phyloP scores from a whole-genome alignment of 2,329 filamentous ascomycete genomes.

The Monilinia fructigena region DNA sequence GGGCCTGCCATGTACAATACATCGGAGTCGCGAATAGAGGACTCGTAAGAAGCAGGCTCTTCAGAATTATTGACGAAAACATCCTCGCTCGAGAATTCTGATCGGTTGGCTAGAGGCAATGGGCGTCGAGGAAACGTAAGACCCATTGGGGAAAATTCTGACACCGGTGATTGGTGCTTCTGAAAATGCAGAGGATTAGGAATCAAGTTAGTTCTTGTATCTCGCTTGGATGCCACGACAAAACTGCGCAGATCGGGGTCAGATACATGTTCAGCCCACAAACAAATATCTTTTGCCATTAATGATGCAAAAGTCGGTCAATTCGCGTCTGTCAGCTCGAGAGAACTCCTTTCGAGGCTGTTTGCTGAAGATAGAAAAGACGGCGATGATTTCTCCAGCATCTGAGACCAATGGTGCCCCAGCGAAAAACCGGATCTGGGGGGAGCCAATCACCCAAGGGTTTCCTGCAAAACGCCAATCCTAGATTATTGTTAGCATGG shows the following conservation, averaged over 20 bases:
- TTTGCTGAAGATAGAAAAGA: conserved; percentile 39
- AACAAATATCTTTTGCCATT: conserved; percentile 27
- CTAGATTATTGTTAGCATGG: conserved; percentile 29
- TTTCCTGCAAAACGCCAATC: conserved; percentile 43
- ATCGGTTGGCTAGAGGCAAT: background rate
- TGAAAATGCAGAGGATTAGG: conserved; percentile 16
- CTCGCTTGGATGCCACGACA: conserved; percentile 24
- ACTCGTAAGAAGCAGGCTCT: background rate
- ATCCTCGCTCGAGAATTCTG: background rate
- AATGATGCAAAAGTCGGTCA: conserved; percentile 37
- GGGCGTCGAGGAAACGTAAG: background rate
- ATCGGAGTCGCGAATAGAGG: conserved; percentile 14
- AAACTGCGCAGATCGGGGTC: conserved; percentile 23
- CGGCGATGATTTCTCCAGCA: conserved; percentile 38
- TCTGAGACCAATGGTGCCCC: conserved; percentile 41
- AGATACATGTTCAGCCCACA: conserved; percentile 18
- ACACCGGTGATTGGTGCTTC: background rate
- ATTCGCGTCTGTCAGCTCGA: conserved; percentile 32
- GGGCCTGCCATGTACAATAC: conserved; percentile 16
- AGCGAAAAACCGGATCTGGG: conserved; percentile 42
- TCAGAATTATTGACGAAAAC: background rate
- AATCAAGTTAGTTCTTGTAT: conserved; percentile 23
- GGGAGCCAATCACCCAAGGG: conserved; percentile 36
- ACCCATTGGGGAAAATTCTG: background rate
- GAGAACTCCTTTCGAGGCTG: conserved; percentile 35